Percentiles rank a stretch among this genome's conserved stretches.
Conservation (phyloP, 208 protist species). For the Wallacemonas sp. region DNA sequence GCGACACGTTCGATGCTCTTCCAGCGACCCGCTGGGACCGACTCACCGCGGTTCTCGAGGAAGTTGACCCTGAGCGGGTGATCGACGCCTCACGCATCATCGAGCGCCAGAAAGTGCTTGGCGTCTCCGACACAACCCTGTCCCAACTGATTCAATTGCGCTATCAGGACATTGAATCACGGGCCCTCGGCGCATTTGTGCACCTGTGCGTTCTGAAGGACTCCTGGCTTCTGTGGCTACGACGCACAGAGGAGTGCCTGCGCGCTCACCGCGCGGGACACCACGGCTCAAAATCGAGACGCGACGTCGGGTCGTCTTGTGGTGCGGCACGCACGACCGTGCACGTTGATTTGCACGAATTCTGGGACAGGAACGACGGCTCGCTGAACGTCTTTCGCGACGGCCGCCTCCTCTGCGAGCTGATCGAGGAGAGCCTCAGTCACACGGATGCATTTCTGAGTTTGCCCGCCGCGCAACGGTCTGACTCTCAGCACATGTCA, state of each 20-base stretch:
- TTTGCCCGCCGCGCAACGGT: neutral
- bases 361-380: slow-evolving; percentile 37
- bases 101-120: slow-evolving; percentile 37
- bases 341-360: slow-evolving; percentile 24
- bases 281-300: neutral
- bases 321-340: neutral
- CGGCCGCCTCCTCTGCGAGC: slow-evolving; percentile 28
- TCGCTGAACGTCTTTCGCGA: slow-evolving; percentile 48
- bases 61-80: slow-evolving; percentile 44
- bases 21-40: slow-evolving; percentile 57
- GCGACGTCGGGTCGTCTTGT: neutral
- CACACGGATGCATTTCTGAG: slow-evolving; percentile 8
- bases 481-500: neutral
- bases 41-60: slow-evolving; percentile 45
- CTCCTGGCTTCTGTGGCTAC: slow-evolving; percentile 47
- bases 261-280: neutral
- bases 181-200: slow-evolving; percentile 28
- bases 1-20: slow-evolving; percentile 4
- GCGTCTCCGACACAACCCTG: slow-evolving; percentile 42
- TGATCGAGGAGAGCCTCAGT: slow-evolving; percentile 34
- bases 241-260: slow-evolving; percentile 31
- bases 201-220: slow-evolving; percentile 46
- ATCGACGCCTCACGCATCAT: slow-evolving; percentile 57
- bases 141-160: slow-evolving; percentile 43
- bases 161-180: slow-evolving; percentile 36